A percentile compares a stretch with the other conserved stretches of the same genome.
Evolutionary conservation across 257 asterid genomes (phyloP).

Genomic region (Primulina eburnea): DNA sequence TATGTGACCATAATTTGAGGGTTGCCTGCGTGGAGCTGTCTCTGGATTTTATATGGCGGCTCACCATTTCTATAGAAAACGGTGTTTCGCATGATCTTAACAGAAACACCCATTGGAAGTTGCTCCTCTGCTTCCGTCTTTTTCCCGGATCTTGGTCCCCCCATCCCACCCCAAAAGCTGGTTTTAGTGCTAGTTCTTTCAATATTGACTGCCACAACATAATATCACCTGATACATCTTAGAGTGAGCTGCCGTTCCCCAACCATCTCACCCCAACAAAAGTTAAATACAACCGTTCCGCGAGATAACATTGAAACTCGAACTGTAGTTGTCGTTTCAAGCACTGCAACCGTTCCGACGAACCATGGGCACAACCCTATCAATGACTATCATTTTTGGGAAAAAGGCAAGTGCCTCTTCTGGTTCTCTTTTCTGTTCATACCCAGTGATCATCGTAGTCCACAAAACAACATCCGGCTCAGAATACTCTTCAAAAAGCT

Average conservation of each 20-base stretch:
- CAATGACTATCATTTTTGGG: slow-evolving; percentile 31
- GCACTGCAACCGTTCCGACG: too few relatives aligned
- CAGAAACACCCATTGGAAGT: slow-evolving; percentile 8
- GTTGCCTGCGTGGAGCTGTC: not conserved
- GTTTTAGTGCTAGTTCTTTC: not conserved
- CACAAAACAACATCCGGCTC: slow-evolving; percentile 67
- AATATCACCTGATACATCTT: slow-evolving; percentile 1
- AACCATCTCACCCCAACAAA: too few relatives aligned
- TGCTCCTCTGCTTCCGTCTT: not conserved
- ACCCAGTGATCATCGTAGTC: slow-evolving; percentile 64
- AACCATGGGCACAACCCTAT: slow-evolving; percentile 10
- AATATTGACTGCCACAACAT: not conserved
- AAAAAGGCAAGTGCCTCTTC: slow-evolving; percentile 44
- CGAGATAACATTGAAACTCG: too few relatives aligned
- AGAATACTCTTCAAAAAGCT: slow-evolving; percentile 56
- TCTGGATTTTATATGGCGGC: slow-evolving; percentile 33
- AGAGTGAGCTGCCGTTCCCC: not conserved
- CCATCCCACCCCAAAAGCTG: not conserved
- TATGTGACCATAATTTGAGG: slow-evolving; percentile 29
- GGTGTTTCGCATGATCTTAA: not conserved
- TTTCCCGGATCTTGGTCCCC: not conserved
- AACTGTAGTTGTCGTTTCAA: too few relatives aligned
- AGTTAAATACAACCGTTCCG: too few relatives aligned
- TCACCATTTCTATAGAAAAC: not conserved
- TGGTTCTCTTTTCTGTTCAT: slow-evolving; percentile 48